Base-by-base conservation (phyloP, 805 yeast species). In the Wickerhamiella bombiphila region DNA sequence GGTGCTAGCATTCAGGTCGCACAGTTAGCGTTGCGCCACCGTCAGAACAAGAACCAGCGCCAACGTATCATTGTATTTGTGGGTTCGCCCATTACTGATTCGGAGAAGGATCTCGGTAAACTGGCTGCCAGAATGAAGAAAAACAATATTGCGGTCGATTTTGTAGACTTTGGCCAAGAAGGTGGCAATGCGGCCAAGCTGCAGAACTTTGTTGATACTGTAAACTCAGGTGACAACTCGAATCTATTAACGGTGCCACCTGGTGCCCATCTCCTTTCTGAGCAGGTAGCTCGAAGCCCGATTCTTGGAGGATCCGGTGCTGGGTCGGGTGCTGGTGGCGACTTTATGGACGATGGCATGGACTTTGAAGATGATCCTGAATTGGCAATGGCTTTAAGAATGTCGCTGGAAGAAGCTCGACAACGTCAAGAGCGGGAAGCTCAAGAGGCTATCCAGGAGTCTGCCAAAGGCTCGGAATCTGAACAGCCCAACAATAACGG, bases 301-400 rank as follows among this genome's bases (percentile, higher is more conserved):
- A 76, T 88, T 36, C 68, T 83, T 45, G 29, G 35, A 14, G 41
- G 41, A 29, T 80, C 79, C 9, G 68, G 68, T 33, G 66, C 63
- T 13, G 60, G 61, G 28, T 61, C 54, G 13, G 71, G 65, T 15
- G 70, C 65, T 3, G 65, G 56, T 16, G 71, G 65, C 20, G 51
- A 51, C 25, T 47, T 42, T 17, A 53, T 44, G 22, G 58, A 51
- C 35, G 68, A 65, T 42, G 69, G 64, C 35, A 68, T 77, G 52
- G 79, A 76, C 37, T 72, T 72, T 29, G 97, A 88, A 59, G 79
- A 83, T 74, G 98, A 91, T 52, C 97, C 97, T 22, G 98, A 91
- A 60, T 71, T 91, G 55, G 98, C 97, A 0, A 68, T 91, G 66
- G 98, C 97, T 1, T 70, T 91, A 52, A 75, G 97, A 55, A 66